Conservation (phyloP, 2,329 filamentous ascomycete genomes). For the Paraconiothyrium brasiliense region DNA sequence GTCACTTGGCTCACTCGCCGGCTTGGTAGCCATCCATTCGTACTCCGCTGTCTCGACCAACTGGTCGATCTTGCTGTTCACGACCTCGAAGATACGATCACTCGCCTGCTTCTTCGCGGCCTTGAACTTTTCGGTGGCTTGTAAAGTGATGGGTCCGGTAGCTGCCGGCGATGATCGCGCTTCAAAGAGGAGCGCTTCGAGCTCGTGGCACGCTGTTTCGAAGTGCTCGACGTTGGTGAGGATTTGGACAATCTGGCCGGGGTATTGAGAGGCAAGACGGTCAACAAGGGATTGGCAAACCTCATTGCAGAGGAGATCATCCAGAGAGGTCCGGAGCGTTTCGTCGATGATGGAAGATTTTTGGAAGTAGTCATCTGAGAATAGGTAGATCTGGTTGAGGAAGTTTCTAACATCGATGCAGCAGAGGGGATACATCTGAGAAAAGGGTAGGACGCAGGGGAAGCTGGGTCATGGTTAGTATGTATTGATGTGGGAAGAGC, state of each 20-base stretch:
- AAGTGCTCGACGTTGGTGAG: conserved; percentile 98
- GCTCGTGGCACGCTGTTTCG: conserved; percentile 87
- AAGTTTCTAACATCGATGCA: conserved; percentile 99
- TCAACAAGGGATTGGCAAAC: conserved; percentile 92
- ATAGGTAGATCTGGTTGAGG: conserved; percentile 97
- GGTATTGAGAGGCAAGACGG: conserved; percentile 87
- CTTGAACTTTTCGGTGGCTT: conserved; percentile 85
- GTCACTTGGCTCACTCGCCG: conserved; percentile 78
- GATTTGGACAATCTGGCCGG: conserved; percentile 98
- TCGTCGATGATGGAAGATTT: conserved; percentile 91
- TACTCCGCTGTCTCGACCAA: conserved; percentile 97
- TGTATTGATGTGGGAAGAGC: conserved; percentile 14
- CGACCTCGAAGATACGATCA: conserved; percentile 96
- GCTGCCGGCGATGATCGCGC: conserved; percentile 84
- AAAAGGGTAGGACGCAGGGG: conserved; percentile 95
- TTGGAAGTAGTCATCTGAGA: conserved; percentile 94
- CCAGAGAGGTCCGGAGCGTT: conserved; percentile 86
- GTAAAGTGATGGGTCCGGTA: conserved; percentile 79
- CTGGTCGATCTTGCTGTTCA: conserved; percentile 98
- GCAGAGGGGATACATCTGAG: conserved; percentile 98
- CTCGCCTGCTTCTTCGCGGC: conserved; percentile 95
- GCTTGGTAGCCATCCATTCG: conserved; percentile 76
- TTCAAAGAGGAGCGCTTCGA: conserved; percentile 85
- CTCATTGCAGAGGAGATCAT: conserved; percentile 90
- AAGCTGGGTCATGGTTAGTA: conserved; percentile 66